A percentile compares a stretch with the other conserved stretches of the same genome.
phyloP scores from a whole-genome alignment of 2,329 filamentous ascomycete genomes.

The Exophiala alcalophila region DNA sequence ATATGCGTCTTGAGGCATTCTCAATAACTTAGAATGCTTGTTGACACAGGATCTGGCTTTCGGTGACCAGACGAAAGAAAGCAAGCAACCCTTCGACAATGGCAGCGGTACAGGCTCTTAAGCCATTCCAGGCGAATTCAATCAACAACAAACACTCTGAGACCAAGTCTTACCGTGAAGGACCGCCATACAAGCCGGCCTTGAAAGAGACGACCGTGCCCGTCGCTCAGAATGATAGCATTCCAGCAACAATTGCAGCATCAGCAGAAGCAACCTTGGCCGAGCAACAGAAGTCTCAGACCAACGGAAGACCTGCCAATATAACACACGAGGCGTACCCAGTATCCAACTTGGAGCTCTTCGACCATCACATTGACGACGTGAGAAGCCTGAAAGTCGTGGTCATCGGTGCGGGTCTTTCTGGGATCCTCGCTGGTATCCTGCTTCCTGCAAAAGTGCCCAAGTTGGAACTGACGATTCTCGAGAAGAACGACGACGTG shows the following conservation, averaged over 20 bases:
- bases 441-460: constrained; percentile 38
- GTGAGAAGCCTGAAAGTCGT: constrained; percentile 36
- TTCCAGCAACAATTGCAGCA: too few relatives aligned
- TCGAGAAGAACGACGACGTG: constrained; percentile 28
- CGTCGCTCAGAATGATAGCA: too few relatives aligned
- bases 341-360: constrained; percentile 25
- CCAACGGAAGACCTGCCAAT: constrained; percentile 3
- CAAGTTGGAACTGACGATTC: constrained; percentile 30
- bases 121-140: constrained; percentile 2
- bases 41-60: too few relatives aligned
- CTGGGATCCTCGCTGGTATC: constrained; percentile 40
- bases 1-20: too few relatives aligned
- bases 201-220: constrained; percentile 4
- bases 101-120: constrained; percentile 1
- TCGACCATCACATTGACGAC: constrained; percentile 37
- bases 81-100: too few relatives aligned
- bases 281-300: neutral
- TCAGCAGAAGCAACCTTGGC: neutral
- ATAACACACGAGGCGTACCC: constrained; percentile 9
- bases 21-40: too few relatives aligned
- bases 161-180: neutral
- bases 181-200: neutral
- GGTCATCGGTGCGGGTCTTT: constrained; percentile 41
- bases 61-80: too few relatives aligned
- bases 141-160: neutral